Base-by-base conservation (phyloP, 2,329 filamentous ascomycete species). In the Epichloe aotearoae region DNA sequence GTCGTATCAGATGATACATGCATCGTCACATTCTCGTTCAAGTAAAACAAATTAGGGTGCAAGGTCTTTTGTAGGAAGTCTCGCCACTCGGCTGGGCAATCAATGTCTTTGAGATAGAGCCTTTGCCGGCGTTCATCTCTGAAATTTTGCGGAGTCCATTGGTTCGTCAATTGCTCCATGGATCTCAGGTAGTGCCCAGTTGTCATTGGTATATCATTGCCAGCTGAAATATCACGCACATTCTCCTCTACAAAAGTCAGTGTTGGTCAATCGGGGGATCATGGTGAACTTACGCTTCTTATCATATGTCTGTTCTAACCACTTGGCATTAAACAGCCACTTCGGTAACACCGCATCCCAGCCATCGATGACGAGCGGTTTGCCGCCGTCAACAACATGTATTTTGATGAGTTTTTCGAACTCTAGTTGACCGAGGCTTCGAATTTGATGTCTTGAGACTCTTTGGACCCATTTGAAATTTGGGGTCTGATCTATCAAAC, bases 81-180 rank as follows among this genome's bases (percentile, higher is more conserved):
- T 48, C 84, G 82, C 93, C 93, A 98, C 52, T 91, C 82, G 1
- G 77, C 71, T 0, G 93, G 93, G 58, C 90, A 96, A 64, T 98
- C 93, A 53, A 98, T 96, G 62, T 98, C 93, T 62, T 98, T 98
- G 23, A 97, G 71, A 64, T 98, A 98, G 2, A 97, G 80, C 12
- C 93, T 81, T 63, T 98, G 93, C 20, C 86, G 76, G 38, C 80
- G 79, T 54, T 87, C 81, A 56, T 94, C 86, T 53, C 83, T 83
- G 63, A 85, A 95, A 55, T 87, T 91, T 45, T 74, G 76, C 0
- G 79, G 72, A 8, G 75, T 84, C 73, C 88, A 95, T 63, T 95
- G 88, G 47, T 91, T 84, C 1, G 90, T 82, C 34, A 97, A 79
- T 57, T 86, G 80, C 40, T 79, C 77, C 84, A 97, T 86, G 47